phyloP scores from a whole-genome alignment of 2,329 filamentous ascomycete genomes.

The Blumeriella jaapii region DNA sequence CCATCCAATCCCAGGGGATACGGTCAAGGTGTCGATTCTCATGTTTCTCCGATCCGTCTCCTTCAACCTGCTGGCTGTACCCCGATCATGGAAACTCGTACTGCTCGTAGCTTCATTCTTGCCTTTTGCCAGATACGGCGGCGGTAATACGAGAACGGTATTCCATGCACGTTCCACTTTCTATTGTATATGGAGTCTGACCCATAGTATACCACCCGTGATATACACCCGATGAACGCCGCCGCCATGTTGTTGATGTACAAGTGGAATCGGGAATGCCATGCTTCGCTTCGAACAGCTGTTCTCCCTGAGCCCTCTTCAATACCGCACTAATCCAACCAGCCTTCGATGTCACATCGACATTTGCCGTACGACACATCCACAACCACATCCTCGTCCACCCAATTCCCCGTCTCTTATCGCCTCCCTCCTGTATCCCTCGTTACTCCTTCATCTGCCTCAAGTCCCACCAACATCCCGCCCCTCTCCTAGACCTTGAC shows the following conservation, averaged over 20 bases:
- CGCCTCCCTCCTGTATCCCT: background rate
- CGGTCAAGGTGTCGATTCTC: too few relatives aligned
- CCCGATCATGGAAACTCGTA: too few relatives aligned
- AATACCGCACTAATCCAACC: background rate
- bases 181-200: constrained; percentile 12
- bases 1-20: too few relatives aligned
- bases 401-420: background rate
- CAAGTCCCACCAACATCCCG: background rate
- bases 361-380: background rate
- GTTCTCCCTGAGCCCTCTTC: background rate
- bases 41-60: too few relatives aligned
- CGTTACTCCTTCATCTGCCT: background rate
- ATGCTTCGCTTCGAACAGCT: background rate
- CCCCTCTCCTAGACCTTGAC: constrained; percentile 44
- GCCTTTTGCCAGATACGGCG: too few relatives aligned
- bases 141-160: constrained; percentile 1
- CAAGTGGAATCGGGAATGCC: background rate
- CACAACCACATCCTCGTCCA: too few relatives aligned
- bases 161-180: constrained; percentile 4
- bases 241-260: constrained; percentile 19
- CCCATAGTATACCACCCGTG: constrained; percentile 1
- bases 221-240: constrained; percentile 20
- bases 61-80: too few relatives aligned
- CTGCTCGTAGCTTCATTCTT: too few relatives aligned
- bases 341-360: too few relatives aligned